These are phyloP conservation scores for Aspergillus hancockii DNA, from an alignment of 495 filamentous ascomycete genomes.

Conservation along the genomic window DNA sequence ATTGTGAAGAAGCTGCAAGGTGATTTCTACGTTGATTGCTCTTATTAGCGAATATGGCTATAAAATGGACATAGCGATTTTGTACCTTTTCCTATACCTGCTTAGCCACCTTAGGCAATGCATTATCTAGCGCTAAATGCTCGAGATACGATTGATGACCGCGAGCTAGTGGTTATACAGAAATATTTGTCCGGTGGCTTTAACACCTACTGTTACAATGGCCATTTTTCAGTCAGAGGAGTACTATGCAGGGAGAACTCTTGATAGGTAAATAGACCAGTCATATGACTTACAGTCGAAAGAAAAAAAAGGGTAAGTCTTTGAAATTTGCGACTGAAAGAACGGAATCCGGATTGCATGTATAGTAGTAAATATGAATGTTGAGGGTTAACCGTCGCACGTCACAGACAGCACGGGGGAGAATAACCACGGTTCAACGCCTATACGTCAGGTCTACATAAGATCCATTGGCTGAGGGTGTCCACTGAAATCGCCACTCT, in stretches of 20 bases:
- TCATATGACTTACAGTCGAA: background rate
- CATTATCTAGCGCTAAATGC: background rate
- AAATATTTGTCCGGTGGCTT: background rate
- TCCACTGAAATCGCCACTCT: too few species aligned
- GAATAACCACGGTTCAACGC: too few species aligned
- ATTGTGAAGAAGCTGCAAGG: slow-evolving; percentile 39
- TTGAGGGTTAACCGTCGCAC: too few species aligned
- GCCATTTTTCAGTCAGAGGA: background rate
- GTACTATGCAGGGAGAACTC: background rate
- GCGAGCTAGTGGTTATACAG: too few species aligned
- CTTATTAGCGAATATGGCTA: background rate
- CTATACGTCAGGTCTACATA: too few species aligned
- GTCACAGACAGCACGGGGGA: too few species aligned
- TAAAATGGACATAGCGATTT: background rate
- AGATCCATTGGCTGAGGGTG: too few species aligned
- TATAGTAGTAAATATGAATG: background rate
- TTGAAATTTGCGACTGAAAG: background rate
- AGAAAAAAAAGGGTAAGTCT: background rate
- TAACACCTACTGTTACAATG: background rate
- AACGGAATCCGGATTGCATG: background rate
- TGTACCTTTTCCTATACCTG: background rate
- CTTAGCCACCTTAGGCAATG: background rate
- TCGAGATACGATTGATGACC: too few species aligned
- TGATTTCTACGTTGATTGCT: slow-evolving; percentile 30
- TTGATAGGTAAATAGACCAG: background rate